These are phyloP conservation scores for Arbutus unedo DNA, from an alignment of 148 eudicot genomes.

Conservation along the genomic window DNA sequence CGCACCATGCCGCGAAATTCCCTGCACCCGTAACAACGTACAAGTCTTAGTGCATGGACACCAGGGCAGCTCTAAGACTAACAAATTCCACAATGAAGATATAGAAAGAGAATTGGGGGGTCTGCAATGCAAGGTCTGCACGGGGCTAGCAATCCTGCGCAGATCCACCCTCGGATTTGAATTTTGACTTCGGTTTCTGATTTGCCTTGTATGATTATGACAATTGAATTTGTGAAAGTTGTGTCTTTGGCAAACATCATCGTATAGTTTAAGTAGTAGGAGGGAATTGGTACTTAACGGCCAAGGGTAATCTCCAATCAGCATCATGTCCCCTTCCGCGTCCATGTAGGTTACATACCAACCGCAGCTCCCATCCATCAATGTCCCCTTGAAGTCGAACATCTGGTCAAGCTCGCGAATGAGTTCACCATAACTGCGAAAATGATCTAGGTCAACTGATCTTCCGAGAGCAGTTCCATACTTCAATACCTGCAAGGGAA, in stretches of 20 bases:
- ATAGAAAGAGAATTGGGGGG: no score
- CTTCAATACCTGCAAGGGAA: conserved; percentile 21
- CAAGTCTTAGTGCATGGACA: background rate
- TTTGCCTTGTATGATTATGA: no score
- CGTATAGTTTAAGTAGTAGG: background rate
- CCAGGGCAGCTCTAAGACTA: background rate
- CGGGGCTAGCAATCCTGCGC: no score
- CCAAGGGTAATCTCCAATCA: conserved; percentile 21
- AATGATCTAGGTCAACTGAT: conserved; percentile 17
- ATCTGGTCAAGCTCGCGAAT: conserved; percentile 19
- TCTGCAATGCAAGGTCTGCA: no score
- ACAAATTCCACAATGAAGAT: background rate
- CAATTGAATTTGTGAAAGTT: no score
- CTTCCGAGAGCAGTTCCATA: conserved; percentile 27
- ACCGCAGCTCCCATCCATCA: conserved; percentile 9
- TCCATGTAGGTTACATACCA: conserved; percentile 18
- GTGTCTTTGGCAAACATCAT: no score
- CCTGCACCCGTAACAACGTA: conserved; percentile 4
- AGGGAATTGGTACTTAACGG: conserved; percentile 16
- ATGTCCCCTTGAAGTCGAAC: conserved; percentile 16
- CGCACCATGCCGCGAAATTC: conserved; percentile 15
- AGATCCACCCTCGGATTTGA: no score
- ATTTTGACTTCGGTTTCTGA: no score
- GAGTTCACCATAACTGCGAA: conserved; percentile 16
- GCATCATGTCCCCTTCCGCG: conserved; percentile 13